Evolutionary conservation across 345 rosid genomes (phyloP), one percentile per base, ranked within the genome.

Genomic region (Dovyalis caffra): DNA sequence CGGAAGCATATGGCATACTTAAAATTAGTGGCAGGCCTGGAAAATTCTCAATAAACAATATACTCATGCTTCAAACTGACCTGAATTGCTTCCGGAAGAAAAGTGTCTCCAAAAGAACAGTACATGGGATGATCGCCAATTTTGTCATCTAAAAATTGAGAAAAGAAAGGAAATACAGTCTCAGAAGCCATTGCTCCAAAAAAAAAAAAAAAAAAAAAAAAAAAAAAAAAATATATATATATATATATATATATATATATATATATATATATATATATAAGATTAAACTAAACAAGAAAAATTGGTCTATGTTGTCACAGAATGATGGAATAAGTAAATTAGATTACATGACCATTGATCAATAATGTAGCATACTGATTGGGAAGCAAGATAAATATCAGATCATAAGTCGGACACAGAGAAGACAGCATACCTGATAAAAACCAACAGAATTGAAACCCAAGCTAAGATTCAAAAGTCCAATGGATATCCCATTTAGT

Each of bases 371-470:
- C 34, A 18, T 51, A 34, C 3, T 23, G n/a, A 23, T 47, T 28
- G 49, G 20, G 21, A 34, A 47, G 49, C 10, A 21, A 53, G 60
- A 53, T 53, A 23, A 10, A 57, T 40, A 11, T 57, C 6, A 21
- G 32, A 71, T 64, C 69, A 61, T 32, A 74, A 43, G 28, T 73
- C 15, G 2, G 45, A 6, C 18, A 8, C 29, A 56, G 66, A 82
- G 78, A 56, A 77, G 28, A 72, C 62, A 67, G 18, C 76, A 29
- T 86, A 96, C 99, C 97, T 96, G 99, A 77, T 96, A 96, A 79
- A 96, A 96, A 75, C 99, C 99, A 72, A 96, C 99, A 6, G 99
- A 96, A 72, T 96, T 96, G 85, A 96, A 96, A 37, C 99, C 99
- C 88, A 96, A 81, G 83, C 99, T 93, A 75, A 96, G 99, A 87